Evolutionary conservation across 2,329 filamentous ascomycete species (phyloP), one percentile per base, ranked within the genome.

Genomic region (Sporothrix pseudoabietina): DNA sequence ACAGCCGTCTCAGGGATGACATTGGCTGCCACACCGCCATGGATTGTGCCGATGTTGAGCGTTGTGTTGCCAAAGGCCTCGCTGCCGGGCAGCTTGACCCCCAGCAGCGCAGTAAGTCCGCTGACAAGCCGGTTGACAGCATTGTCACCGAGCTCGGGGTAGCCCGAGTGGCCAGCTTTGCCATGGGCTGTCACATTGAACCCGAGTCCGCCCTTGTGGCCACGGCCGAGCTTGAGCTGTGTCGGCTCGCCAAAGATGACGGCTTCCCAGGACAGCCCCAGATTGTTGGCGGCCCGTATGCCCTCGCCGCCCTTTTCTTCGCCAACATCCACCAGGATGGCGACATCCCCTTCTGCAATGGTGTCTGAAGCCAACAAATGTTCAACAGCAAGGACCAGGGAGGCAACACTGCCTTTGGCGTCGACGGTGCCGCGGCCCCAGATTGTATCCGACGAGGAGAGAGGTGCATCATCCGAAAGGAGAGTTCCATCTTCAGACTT

Each of bases 241-340:
- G 96, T 99, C 0, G 95, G 95, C 80, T 99, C 96, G 57, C 96
- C 95, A 79, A 98, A 98, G 78, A 96, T 92, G 78, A 94, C 90
- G 3, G 93, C 89, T 52, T 91, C 87, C 32, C 89, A 85, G 75
- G 3, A 80, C 79, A 19, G 44, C 79, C 82, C n/a, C 16, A n/a
- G 12, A 8, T 19, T 7, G 55, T 26, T 65, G 54, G 41, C 47
- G 4, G 16, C 77, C 74, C 0, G 83, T 74, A 98, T 98, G 9
- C 95, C 95, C 75, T 92, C 91, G 9, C 95, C 95, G 4, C 85
- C 85, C 2, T 86, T 87, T 81, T 98, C 95, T 81, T 99, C 95
- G 74, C 93, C 94, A 0, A 97, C 93, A 0, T 92, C 91, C 75
- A 87, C 92, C 0, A 91, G 80, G 16, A 93, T 82, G 74, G 89